Evolutionary conservation across 768 basidiomycete species (phyloP), one percentile per base, ranked within the genome.

Genomic region (Russula vinacea): DNA sequence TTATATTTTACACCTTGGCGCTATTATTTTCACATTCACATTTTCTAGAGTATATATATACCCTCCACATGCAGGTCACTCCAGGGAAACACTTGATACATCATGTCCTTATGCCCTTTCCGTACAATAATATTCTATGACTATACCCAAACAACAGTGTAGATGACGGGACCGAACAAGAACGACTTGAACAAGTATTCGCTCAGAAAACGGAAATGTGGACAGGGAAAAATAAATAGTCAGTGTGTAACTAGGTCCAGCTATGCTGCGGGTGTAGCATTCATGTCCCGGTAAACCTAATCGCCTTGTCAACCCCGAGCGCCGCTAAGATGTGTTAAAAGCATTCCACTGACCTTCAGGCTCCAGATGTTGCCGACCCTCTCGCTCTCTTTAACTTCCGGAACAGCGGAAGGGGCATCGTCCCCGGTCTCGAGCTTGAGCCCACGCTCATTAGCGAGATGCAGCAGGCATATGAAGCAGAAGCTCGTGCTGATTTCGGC

Each of bases 401-500:
- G 65, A 68, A 78, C 60, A 50, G 79, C 67, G 64, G 78, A 71
- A 67, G 75, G 56, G 71, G 69, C 37, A 70, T 75, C 13, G 63
- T 76, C 69, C 70, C 78, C 70, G 52, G 84, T 74, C 73, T 84
- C 89, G 40, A 99, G 82, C 72, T 89, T 90, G 55, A 98, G 80
- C 2, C 96, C 97, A 71, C 93, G 90, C 76, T 98, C 97, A 73
- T 99, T 98, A 19, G 96, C 96, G 50, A 98, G 77, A 78, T 98
- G 97, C 19, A 99, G 78, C 29, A 98, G 78, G 72, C 97, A 98
- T 74, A 98, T 99, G 79, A 98, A 99, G 74, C 96, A 98, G 85
- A 96, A 98, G 68, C 93, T 96, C 17, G 97, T 98, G 74, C 94
- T 97, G 73, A 98, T 97, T 68, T 99, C 97, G 45, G 89, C 89